These are phyloP conservation scores for Insectozyma bohioensis DNA, from an alignment of 1,139 yeast species.

Conservation along the genomic window DNA sequence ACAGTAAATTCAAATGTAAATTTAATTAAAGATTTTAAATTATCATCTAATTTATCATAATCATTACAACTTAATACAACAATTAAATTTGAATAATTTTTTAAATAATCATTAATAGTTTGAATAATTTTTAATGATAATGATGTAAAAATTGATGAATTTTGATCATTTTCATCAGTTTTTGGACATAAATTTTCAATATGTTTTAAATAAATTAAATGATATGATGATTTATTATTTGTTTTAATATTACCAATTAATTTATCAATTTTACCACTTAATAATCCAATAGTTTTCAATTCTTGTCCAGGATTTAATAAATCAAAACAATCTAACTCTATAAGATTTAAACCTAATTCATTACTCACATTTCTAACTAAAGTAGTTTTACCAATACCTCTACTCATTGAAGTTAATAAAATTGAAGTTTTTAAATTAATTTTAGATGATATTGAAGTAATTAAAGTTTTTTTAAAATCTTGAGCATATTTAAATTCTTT, in stretches of 20 bases:
- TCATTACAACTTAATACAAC: conserved; percentile 74
- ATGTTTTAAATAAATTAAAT: conserved; percentile 64
- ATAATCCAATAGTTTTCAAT: conserved; percentile 72
- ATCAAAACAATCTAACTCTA: conserved; percentile 69
- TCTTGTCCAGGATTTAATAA: conserved; percentile 70
- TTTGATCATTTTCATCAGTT: conserved; percentile 62
- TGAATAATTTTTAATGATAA: conserved; percentile 60
- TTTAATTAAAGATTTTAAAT: conserved; percentile 65
- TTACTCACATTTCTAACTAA: conserved; percentile 55
- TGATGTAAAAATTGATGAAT: conserved; percentile 52
- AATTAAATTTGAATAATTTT: conserved; percentile 38
- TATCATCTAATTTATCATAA: conserved; percentile 66
- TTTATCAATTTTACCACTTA: conserved; percentile 76
- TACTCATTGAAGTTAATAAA: conserved; percentile 62
- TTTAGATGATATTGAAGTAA: conserved; percentile 40
- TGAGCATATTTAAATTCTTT: conserved; percentile 49
- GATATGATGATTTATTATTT: conserved; percentile 23
- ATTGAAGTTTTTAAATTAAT: conserved; percentile 58
- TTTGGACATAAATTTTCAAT: conserved; percentile 72
- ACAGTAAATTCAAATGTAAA: conserved; percentile 78
- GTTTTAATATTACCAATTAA: conserved; percentile 24
- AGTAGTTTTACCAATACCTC: conserved; percentile 80
- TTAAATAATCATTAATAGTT: conserved; percentile 56
- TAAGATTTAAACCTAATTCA: conserved; percentile 65
- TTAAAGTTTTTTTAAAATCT: conserved; percentile 50